phyloP scores from a whole-genome alignment of 306 rosid genomes.

The Canavalia gladiata region DNA sequence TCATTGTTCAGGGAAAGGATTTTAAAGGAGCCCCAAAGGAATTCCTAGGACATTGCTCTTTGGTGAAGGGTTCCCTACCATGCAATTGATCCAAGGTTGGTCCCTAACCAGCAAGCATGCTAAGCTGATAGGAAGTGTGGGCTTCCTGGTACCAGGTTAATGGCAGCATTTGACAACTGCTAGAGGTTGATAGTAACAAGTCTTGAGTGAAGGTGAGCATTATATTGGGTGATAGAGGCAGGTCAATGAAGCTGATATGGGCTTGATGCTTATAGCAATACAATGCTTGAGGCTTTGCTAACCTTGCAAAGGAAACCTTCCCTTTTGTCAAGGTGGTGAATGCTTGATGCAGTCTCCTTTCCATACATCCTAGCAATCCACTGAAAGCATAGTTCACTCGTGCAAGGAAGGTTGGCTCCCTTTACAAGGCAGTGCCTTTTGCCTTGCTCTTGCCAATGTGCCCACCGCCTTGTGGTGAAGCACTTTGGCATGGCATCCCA shows the following conservation, averaged over 20 bases:
- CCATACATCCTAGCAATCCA: constrained; percentile 1
- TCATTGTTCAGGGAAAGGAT: not conserved
- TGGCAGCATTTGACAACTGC: not conserved
- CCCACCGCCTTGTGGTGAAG: not conserved
- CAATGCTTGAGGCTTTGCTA: constrained; percentile 4
- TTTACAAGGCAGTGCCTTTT: not conserved
- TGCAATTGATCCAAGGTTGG: not conserved
- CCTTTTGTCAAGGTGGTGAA: constrained; percentile 4
- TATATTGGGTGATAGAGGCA: not conserved
- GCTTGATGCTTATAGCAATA: not conserved
- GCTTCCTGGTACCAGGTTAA: not conserved
- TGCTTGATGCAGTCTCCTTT: constrained; percentile 1
- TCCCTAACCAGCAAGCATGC: not conserved
- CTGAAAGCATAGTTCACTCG: not conserved
- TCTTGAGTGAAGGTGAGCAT: not conserved
- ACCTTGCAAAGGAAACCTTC: not conserved
- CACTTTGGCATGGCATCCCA: not conserved
- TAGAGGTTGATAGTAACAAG: not conserved
- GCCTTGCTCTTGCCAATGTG: constrained; percentile 5
- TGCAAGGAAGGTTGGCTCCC: not conserved
- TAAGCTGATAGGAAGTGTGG: not conserved
- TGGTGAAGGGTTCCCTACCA: not conserved
- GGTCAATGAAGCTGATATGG: not conserved
- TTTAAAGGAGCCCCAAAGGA: not conserved
- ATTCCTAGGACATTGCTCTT: constrained; percentile 14